Percentiles rank a stretch among this genome's conserved stretches.
Conservation (phyloP, 306 rosid genomes). For the Pterocarpus santalinus region DNA sequence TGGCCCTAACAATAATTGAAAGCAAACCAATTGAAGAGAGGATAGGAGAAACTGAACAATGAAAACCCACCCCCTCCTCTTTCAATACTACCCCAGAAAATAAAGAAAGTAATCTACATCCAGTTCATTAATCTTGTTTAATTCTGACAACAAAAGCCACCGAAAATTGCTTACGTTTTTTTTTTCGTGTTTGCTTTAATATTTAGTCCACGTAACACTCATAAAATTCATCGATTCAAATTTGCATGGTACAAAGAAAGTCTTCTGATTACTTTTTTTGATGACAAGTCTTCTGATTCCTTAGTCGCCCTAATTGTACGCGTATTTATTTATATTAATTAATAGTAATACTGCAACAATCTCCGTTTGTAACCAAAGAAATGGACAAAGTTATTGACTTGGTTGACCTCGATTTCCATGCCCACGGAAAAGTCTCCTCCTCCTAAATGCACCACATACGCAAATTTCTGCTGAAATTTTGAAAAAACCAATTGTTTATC, state of each 20-base stretch:
- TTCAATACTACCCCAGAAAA: neutral
- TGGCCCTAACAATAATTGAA: too few relatives aligned
- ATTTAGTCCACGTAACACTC: neutral
- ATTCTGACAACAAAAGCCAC: slow-evolving; percentile 16
- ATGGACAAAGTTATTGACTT: slow-evolving; percentile 46
- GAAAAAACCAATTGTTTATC: neutral
- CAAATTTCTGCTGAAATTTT: slow-evolving; percentile 1
- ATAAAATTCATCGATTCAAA: neutral
- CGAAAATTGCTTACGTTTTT: neutral
- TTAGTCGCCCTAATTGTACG: neutral
- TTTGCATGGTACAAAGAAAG: neutral
- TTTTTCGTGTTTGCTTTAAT: neutral
- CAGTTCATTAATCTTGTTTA: neutral
- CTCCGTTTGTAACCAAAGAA: neutral
- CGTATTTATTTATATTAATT: neutral
- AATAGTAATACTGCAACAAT: neutral
- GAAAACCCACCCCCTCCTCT: neutral
- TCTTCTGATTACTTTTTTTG: neutral
- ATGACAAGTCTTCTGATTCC: too few relatives aligned
- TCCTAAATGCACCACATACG: neutral
- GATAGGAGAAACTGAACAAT: neutral
- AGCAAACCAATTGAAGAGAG: neutral
- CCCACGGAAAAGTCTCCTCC: slow-evolving; percentile 41
- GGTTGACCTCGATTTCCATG: slow-evolving; percentile 59
- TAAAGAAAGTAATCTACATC: neutral